Base-by-base conservation (phyloP, 1,284 basidiomycete species). In the Cutaneotrichosporon cavernicola region DNA sequence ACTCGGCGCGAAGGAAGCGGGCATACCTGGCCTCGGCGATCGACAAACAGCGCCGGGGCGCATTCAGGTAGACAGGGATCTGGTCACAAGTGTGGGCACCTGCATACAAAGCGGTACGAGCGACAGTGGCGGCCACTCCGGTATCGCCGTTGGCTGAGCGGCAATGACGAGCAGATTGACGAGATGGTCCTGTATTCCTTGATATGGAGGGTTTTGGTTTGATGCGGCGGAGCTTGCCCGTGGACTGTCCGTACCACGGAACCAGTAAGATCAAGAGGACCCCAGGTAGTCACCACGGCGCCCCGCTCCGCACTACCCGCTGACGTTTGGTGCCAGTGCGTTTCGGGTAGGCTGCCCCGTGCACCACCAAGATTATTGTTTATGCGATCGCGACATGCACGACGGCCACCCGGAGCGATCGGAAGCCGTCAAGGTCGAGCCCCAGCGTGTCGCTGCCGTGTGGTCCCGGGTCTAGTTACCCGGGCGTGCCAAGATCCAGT, bases 201-300 rank as follows among this genome's bases (percentile, higher is more conserved):
- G 50, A 32, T 31, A 30, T 13, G 50, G 31, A 32, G 32, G 34
- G 34, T 36, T 36, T 36, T 36, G 34, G n/a, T 5, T 14, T 18
- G 7, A 16, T 38, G 21, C 32, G 53, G 36, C 34, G 53, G 53
- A 56, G 53, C 53, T 56, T 56, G 53, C 53, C 53, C 38, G 55
- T 56, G 36, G 53, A 34, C 53, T 14, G 55, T 53, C 50, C 3
- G 51, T 53, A 14, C 51, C 36, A 22, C 55, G 55, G 55, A 56
- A 56, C 55, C 36, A 40, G 36, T 31, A 53, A 31, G 51, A n/a
- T 14, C 13, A 7, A n/a, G 51, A 31, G 30, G 49, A 32, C 21
- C 21, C 22, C 13, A 22, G 55, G 21, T 56, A 43, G 55, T 56
- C 36, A 56, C 55, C 21, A 56, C 55, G 55, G 55, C 36, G 36